Evolutionary conservation across 1,139 yeast species (phyloP), one percentile per base, ranked within the genome.

Genomic region (Meyerozyma smithsonii): DNA sequence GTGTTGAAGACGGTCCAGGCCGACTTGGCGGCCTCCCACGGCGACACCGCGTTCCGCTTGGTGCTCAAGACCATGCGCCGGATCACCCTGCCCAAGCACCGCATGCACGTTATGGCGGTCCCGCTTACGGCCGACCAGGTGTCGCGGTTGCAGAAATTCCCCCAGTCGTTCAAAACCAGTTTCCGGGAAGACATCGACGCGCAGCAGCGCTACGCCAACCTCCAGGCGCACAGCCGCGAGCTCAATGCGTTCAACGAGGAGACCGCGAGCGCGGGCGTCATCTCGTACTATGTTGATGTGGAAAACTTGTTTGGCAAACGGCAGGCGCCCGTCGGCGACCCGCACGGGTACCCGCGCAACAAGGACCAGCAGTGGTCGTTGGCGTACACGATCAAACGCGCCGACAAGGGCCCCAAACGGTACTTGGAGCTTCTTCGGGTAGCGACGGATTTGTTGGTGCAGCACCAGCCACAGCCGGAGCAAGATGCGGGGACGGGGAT

Each of bases 1-100:
- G 45, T 87, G 3, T 50, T 90, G 46, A 69, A 76, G 26, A 50
- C 42, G 1, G 56, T 69, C 8, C 49, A 57, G 21, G 38, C 54
- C 25, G 74, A 69, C 44, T 45, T 68, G 28, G 39, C 46, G 28
- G 48, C 50, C 1, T 36, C 42, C 8, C 36, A 39, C 26, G 40
- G 46, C 25, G 47, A 46, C 14, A 43, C 48, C 18, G 59, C 61
- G 33, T 69, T 59, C 45, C 51, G 75, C 43, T 50, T 70, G 26
- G 58, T 64, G 16, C 41, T 61, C 47, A 51, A 54, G 47, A 11
- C 34, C 12, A 11, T 11, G 20, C 34, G 34, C 10, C n/a, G 21
- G 15, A n/a, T 14, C 11, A 21, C 21, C 15, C 10, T 4, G 2
- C 20, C 7, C 8, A 11, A 18, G 16, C 34, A 35, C 20, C 14